phyloP scores from a whole-genome alignment of 805 yeast genomes.

The Komagataella kurtzmanii region DNA sequence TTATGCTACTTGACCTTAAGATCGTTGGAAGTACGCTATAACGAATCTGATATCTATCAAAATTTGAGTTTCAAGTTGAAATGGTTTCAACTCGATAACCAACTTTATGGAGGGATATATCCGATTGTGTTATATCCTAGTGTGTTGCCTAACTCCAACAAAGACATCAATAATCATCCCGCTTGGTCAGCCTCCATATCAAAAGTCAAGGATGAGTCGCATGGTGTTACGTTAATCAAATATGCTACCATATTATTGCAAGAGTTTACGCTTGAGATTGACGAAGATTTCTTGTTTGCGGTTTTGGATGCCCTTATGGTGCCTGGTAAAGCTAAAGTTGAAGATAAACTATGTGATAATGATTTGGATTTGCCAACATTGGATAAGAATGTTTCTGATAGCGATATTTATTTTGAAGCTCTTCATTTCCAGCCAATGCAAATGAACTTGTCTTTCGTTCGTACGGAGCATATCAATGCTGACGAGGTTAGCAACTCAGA shows the following conservation, averaged over 20 bases:
- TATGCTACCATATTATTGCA: slow-evolving; percentile 84
- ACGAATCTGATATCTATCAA: slow-evolving; percentile 76
- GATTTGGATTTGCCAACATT: slow-evolving; percentile 62
- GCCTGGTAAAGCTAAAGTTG: slow-evolving; percentile 56
- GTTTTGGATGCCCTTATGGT: slow-evolving; percentile 66
- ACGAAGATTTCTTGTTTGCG: slow-evolving; percentile 84
- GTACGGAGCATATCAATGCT: slow-evolving; percentile 67
- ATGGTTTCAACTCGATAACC: slow-evolving; percentile 94
- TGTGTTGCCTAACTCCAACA: slow-evolving; percentile 70
- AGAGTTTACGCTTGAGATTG: slow-evolving; percentile 85
- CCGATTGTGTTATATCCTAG: slow-evolving; percentile 88
- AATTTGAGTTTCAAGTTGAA: slow-evolving; percentile 69
- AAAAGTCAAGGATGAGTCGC: slow-evolving; percentile 74
- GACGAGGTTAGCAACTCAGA: slow-evolving; percentile 44
- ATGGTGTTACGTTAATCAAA: slow-evolving; percentile 83
- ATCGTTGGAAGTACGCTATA: slow-evolving; percentile 71
- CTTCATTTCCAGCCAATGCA: slow-evolving; percentile 87
- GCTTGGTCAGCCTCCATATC: slow-evolving; percentile 79
- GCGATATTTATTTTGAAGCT: slow-evolving; percentile 84
- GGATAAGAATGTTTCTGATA: slow-evolving; percentile 27
- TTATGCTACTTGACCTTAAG: slow-evolving; percentile 70
- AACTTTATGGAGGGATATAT: slow-evolving; percentile 73
- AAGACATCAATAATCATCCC: slow-evolving; percentile 82
- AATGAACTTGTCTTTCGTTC: slow-evolving; percentile 77
- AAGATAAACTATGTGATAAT: slow-evolving; percentile 42